A percentile compares a stretch with the other conserved stretches of the same genome.
These are phyloP conservation scores for Leucogyrophana mollusca DNA, from an alignment of 768 basidiomycete species.

Conservation along the genomic window DNA sequence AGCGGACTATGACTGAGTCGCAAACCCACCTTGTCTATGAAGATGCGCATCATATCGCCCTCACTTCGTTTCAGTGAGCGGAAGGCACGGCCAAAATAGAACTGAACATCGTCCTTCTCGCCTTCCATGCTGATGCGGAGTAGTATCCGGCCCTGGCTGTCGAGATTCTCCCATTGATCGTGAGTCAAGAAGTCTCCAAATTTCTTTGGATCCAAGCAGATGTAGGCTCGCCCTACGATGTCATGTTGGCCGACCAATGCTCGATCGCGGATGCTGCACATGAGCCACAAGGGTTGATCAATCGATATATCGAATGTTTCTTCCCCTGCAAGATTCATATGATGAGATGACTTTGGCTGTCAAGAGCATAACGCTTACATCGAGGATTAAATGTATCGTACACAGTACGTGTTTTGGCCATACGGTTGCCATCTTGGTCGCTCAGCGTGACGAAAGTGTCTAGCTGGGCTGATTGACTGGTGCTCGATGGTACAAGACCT, in stretches of 20 bases:
- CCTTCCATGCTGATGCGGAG: conserved; percentile 97
- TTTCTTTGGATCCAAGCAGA: conserved; percentile 86
- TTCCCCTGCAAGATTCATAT: conserved; percentile 74
- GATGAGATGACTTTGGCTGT: background rate
- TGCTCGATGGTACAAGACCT: conserved; percentile 74
- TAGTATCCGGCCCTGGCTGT: conserved; percentile 80
- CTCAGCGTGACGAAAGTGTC: conserved; percentile 95
- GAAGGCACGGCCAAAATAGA: conserved; percentile 96
- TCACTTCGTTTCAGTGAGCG: conserved; percentile 90
- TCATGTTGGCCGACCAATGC: conserved; percentile 92
- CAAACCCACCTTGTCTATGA: conserved; percentile 86
- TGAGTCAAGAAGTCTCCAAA: conserved; percentile 89
- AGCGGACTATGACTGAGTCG: background rate
- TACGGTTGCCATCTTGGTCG: conserved; percentile 84
- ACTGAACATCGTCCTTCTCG: conserved; percentile 96
- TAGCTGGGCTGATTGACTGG: conserved; percentile 72
- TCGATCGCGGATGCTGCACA: conserved; percentile 92
- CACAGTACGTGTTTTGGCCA: conserved; percentile 94
- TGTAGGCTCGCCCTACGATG: conserved; percentile 85
- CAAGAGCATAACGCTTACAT: conserved; percentile 51
- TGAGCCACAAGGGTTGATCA: conserved; percentile 92
- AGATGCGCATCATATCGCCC: conserved; percentile 91
- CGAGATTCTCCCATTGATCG: conserved; percentile 90
- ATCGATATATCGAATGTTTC: conserved; percentile 96
- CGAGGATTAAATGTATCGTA: conserved; percentile 89